These are phyloP conservation scores for Trametes sanguinea DNA, from an alignment of 768 basidiomycete species.

Conservation along the genomic window DNA sequence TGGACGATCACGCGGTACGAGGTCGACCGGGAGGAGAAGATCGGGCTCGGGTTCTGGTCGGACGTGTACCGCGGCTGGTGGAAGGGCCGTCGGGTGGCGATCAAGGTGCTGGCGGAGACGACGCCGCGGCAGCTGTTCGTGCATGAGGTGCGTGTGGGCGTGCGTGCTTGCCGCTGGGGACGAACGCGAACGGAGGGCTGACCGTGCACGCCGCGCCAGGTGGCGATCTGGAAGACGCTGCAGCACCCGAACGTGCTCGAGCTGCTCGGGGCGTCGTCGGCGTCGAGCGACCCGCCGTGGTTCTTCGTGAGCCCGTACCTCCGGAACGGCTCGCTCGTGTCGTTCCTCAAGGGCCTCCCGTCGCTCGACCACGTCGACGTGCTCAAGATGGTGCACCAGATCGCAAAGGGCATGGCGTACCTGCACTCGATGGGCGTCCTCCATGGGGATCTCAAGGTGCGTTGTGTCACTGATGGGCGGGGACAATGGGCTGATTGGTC, in stretches of 20 bases:
- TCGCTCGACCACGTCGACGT: conserved; percentile 44
- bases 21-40: conserved; percentile 66
- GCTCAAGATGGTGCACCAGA: conserved; percentile 67
- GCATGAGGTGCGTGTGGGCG: conserved; percentile 20
- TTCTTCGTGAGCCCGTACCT: conserved; percentile 68
- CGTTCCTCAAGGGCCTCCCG: conserved; percentile 48
- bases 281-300: conserved; percentile 53
- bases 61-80: conserved; percentile 79
- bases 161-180: too few species aligned
- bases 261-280: conserved; percentile 77
- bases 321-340: conserved; percentile 62
- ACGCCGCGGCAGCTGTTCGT: conserved; percentile 64
- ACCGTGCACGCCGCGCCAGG: conserved; percentile 2
- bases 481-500: neutral
- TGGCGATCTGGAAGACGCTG: conserved; percentile 65
- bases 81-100: conserved; percentile 63
- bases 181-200: neutral
- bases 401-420: conserved; percentile 82
- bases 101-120: conserved; percentile 69
- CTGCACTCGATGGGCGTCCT: conserved; percentile 67
- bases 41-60: conserved; percentile 76
- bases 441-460: conserved; percentile 82
- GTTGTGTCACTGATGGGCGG: conserved; percentile 3
- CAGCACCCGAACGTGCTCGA: conserved; percentile 70
- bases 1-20: conserved; percentile 88